Base-by-base conservation (phyloP, 768 basidiomycete species). In the Tulasnella sp. region DNA sequence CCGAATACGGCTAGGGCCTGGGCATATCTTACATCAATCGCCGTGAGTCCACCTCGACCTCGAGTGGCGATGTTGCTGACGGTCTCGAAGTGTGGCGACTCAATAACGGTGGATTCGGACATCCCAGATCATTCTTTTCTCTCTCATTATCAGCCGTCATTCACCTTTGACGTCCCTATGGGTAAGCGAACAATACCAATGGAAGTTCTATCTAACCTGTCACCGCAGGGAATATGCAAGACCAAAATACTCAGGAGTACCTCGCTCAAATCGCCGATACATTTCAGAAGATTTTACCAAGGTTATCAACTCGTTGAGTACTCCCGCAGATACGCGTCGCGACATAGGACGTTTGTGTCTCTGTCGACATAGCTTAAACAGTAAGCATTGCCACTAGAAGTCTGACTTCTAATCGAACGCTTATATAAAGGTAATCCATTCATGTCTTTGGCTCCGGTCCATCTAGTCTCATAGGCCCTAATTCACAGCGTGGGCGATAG, bases 1-100 rank as follows among this genome's bases (percentile, higher is more conserved):
- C 71, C 86, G 1, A 93, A 93, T 62, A 82, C 82, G 1, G 91
- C 92, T 0, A 77, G 91, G 11, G 86, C 87, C 0, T 96, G 90
- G 89, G 74, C 87, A 0, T 81, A 81, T 63, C 69, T 92, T 15
- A 94, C 91, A 1, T 83, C 84, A 0, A 69, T 86, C 3, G 78
- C 79, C 27, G 86, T 90, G 62, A 60, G 84, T 71, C 8, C 43
- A 17, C n/a, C n/a, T n/a, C n/a, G n/a, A n/a, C n/a, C n/a, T n/a
- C 14, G 41, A 17, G 19, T 37, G 1, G 43, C 36, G 49, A 54
- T 32, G 51, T 7, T 39, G 23, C 31, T 23, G 4, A 52, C 45
- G 14, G 19, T 11, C 36, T 45, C 31, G 27, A 52, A 90, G 86
- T 69, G 78, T 23, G 77, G 73, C 2, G 68, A 69, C 8, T 75